A percentile compares a stretch with the other conserved stretches of the same genome.
These are phyloP conservation scores for Calonectria pseudoreteaudii DNA, from an alignment of 2,329 filamentous ascomycete genomes.

Conservation along the genomic window DNA sequence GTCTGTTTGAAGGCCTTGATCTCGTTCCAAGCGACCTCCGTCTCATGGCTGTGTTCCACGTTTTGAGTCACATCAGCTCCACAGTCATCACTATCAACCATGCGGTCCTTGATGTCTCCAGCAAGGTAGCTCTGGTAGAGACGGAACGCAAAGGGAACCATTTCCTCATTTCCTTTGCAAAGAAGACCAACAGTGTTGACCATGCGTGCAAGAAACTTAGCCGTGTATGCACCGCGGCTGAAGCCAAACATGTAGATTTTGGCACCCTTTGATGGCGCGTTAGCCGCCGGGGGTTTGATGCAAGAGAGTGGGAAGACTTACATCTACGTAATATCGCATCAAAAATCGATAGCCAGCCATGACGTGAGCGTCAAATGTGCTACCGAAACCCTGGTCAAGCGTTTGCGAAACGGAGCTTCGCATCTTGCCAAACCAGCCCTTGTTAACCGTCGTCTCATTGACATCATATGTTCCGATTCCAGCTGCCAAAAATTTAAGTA, in stretches of 20 bases:
- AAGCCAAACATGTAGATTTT: constrained; percentile 68
- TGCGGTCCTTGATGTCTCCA: constrained; percentile 52
- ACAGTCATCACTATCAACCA: constrained; percentile 28
- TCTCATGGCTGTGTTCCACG: constrained; percentile 35
- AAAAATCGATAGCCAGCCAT: constrained; percentile 65
- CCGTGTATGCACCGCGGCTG: constrained; percentile 64
- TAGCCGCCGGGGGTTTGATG: neutral
- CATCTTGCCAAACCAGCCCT: constrained; percentile 49
- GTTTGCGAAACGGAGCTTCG: constrained; percentile 52
- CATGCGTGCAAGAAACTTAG: constrained; percentile 65
- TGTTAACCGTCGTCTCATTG: constrained; percentile 55
- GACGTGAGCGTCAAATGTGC: constrained; percentile 63
- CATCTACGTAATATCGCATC: constrained; percentile 64
- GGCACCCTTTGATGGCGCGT: constrained; percentile 49
- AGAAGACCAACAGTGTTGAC: constrained; percentile 61
- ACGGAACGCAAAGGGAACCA: constrained; percentile 62
- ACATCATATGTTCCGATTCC: constrained; percentile 63
- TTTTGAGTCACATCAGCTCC: constrained; percentile 21
- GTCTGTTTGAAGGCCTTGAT: constrained; percentile 60
- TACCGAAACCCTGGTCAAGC: constrained; percentile 57
- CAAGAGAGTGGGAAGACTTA: constrained; percentile 28
- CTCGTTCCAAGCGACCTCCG: constrained; percentile 46
- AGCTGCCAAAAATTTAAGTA: constrained; percentile 42
- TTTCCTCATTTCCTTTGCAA: constrained; percentile 64
- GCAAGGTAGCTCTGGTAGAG: constrained; percentile 56